These are phyloP conservation scores for Scutellaria barbata DNA, from an alignment of 257 asterid genomes.

Conservation along the genomic window DNA sequence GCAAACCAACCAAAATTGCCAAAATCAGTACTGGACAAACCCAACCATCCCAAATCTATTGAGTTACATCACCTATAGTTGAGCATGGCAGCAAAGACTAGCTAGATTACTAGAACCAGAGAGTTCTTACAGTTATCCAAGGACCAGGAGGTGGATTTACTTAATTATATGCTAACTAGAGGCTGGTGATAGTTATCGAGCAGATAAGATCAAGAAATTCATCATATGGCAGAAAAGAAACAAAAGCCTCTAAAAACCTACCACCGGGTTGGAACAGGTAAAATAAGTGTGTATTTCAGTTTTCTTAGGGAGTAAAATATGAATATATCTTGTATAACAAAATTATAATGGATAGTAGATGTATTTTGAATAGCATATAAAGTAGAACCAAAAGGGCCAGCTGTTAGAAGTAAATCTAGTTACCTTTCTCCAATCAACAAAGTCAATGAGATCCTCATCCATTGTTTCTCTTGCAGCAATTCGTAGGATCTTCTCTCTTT, in stretches of 20 bases:
- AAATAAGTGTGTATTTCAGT: constrained; percentile 7
- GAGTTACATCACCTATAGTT: constrained; percentile 17
- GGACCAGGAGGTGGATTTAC: neutral
- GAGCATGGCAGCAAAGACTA: neutral
- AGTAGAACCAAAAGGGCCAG: constrained; percentile 11
- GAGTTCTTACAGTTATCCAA: constrained; percentile 1
- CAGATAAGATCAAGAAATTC: constrained; percentile 1
- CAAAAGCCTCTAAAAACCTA: neutral
- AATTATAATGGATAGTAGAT: constrained; percentile 1
- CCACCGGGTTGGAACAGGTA: neutral
- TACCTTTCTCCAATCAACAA: constrained; percentile 95
- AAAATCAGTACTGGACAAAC: constrained; percentile 24
- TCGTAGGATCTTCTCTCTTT: constrained; percentile 80
- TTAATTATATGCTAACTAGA: constrained; percentile 5
- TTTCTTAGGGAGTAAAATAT: neutral
- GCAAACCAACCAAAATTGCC: constrained; percentile 13
- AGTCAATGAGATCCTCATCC: constrained; percentile 85
- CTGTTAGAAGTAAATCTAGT: constrained; percentile 26
- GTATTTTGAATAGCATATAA: constrained; percentile 19
- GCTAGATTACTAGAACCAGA: neutral
- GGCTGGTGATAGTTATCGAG: neutral
- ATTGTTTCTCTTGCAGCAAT: constrained; percentile 84
- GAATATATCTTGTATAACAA: constrained; percentile 3
- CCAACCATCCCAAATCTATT: neutral
- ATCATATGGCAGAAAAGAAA: neutral